A percentile compares a stretch with the other conserved stretches of the same genome.
Conservation (phyloP, 1,284 basidiomycete genomes). For the Ceratobasidium sp. region DNA sequence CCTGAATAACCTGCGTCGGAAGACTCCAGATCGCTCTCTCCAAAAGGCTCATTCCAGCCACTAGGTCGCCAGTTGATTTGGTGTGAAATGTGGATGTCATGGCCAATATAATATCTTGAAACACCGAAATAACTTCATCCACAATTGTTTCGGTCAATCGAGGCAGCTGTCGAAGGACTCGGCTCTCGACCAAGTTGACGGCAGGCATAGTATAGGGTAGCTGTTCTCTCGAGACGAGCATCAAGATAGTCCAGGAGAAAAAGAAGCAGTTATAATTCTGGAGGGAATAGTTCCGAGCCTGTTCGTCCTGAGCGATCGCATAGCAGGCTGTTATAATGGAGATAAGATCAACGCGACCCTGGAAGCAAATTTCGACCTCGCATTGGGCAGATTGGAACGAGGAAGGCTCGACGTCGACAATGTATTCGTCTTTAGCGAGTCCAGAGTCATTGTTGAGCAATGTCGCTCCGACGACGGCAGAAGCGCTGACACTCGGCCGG, state of each 20-base stretch:
- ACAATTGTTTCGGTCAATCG: background rate
- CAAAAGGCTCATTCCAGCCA: background rate
- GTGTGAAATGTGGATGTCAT: background rate
- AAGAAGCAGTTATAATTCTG: conserved; percentile 5
- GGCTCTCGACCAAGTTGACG: background rate
- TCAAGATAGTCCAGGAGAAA: conserved; percentile 3
- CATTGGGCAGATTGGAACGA: conserved; percentile 1
- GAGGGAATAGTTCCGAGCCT: conserved; percentile 5
- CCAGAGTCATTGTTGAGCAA: background rate
- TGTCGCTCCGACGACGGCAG: background rate
- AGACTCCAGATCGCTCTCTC: background rate
- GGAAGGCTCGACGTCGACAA: background rate
- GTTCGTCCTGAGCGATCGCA: background rate
- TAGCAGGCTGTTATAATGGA: background rate
- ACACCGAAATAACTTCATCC: background rate
- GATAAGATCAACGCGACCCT: background rate
- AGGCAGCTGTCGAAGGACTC: background rate
- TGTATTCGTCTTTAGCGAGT: conserved; percentile 2
- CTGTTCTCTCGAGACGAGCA: background rate
- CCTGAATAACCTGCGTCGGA: background rate
- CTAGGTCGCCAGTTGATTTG: background rate
- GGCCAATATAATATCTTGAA: background rate
- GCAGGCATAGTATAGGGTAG: background rate
- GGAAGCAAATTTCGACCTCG: background rate
- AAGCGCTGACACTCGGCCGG: background rate